Evolutionary conservation across 371 early-diverging fungal genomes (phyloP).

Genomic region (Mortierella sp.): DNA sequence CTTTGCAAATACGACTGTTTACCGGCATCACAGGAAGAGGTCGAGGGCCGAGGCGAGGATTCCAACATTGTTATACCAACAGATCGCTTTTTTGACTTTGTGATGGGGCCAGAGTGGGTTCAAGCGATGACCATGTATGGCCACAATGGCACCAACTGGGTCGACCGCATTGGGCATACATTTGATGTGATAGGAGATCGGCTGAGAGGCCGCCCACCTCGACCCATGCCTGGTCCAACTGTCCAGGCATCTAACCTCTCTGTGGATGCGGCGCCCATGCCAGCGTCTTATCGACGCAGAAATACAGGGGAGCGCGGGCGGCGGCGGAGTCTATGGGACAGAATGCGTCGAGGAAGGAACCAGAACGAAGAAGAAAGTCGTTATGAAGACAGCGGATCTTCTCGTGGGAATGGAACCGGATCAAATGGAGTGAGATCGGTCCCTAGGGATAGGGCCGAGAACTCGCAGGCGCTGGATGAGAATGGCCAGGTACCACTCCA

Average conservation of each 20-base stretch:
- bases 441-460: too few relatives aligned
- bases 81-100: slow-evolving; percentile 44
- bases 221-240: slow-evolving; percentile 29
- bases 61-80: slow-evolving; percentile 33
- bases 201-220: slow-evolving; percentile 19
- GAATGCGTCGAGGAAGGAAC: too few relatives aligned
- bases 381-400: too few relatives aligned
- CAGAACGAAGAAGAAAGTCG: too few relatives aligned
- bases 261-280: too few relatives aligned
- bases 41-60: slow-evolving; percentile 23
- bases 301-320: too few relatives aligned
- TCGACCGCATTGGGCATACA: slow-evolving; percentile 33
- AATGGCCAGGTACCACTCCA: slow-evolving; percentile 36
- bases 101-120: slow-evolving; percentile 49
- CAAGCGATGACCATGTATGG: slow-evolving; percentile 23
- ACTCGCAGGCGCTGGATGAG: too few relatives aligned
- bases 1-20: slow-evolving; percentile 66
- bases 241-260: neutral
- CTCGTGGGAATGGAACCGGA: too few relatives aligned
- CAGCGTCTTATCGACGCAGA: too few relatives aligned
- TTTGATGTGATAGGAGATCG: slow-evolving; percentile 27
- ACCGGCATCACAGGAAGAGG: slow-evolving; percentile 24
- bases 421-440: too few relatives aligned
- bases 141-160: slow-evolving; percentile 25
- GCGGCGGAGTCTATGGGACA: too few relatives aligned